Percentiles rank a stretch among this genome's conserved stretches.
Conservation (phyloP, 495 filamentous ascomycete genomes). For the Neurospora tetrasperma region DNA sequence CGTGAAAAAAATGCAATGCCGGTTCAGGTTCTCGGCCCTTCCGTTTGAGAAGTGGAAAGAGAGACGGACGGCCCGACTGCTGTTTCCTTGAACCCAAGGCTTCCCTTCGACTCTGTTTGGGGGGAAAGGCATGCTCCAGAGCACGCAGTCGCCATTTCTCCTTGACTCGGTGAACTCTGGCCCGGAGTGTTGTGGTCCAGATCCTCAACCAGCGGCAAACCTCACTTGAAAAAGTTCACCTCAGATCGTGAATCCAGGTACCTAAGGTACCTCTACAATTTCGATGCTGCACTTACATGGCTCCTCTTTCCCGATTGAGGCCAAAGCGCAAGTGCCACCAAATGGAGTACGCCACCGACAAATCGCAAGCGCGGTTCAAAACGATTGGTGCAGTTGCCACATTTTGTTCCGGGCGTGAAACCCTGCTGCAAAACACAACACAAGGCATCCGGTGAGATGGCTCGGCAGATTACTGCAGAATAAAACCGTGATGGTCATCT, state of each 20-base stretch:
- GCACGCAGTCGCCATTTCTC: not conserved
- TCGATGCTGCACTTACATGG: not conserved
- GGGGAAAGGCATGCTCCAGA: not conserved
- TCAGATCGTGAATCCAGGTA: not conserved
- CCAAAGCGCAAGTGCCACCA: not conserved
- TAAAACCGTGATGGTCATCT: not conserved
- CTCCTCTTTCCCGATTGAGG: not conserved
- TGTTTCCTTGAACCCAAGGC: not conserved
- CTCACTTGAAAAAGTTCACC: not conserved
- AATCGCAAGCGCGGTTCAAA: not conserved
- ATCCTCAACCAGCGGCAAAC: not conserved
- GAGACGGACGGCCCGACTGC: not conserved
- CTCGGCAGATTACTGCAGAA: not conserved
- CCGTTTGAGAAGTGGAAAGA: not conserved
- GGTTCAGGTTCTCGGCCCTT: not conserved
- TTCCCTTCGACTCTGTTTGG: not conserved
- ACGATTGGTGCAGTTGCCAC: not conserved
- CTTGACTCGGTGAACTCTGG: not conserved
- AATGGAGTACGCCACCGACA: not conserved
- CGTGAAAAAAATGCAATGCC: not conserved
- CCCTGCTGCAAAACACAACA: not conserved
- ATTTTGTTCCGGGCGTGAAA: not conserved
- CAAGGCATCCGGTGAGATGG: not conserved
- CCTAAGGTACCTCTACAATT: not conserved
- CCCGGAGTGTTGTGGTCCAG: not conserved